Percentiles rank a stretch among this genome's conserved stretches.
Conservation (phyloP, 495 filamentous ascomycete genomes). For the Neurospora tetrasperma region DNA sequence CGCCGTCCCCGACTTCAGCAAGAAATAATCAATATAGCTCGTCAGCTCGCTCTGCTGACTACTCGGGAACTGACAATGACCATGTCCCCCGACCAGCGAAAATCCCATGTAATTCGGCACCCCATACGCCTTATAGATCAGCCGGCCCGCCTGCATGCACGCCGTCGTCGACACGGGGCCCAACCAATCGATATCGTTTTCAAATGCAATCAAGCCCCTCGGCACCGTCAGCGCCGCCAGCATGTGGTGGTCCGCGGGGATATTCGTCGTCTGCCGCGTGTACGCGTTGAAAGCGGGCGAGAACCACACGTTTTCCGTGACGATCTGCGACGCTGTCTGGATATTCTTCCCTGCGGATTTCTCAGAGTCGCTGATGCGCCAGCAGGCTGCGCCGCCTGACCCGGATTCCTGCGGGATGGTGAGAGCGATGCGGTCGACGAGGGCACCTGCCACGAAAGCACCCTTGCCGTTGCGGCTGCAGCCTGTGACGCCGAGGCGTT, state of each 20-base stretch:
- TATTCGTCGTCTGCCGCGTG: constrained; percentile 21
- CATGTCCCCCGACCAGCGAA: constrained; percentile 42
- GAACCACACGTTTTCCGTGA: constrained; percentile 46
- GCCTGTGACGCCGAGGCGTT: constrained; percentile 39
- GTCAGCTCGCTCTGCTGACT: constrained; percentile 38
- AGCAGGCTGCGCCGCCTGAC: constrained; percentile 42
- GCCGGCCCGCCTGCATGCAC: constrained; percentile 44
- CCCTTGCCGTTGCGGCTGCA: constrained; percentile 49
- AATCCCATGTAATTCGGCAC: constrained; percentile 43
- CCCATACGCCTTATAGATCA: constrained; percentile 43
- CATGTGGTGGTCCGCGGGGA: constrained; percentile 44
- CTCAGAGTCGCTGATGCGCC: constrained; percentile 40
- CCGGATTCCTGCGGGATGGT: constrained; percentile 47
- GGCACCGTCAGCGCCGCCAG: constrained; percentile 38
- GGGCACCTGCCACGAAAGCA: constrained; percentile 39
- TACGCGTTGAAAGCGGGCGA: constrained; percentile 32
- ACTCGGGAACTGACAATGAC: constrained; percentile 46
- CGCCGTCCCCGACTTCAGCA: constrained; percentile 17
- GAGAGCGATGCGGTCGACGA: constrained; percentile 42
- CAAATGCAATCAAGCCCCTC: constrained; percentile 37
- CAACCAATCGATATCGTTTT: constrained; percentile 49
- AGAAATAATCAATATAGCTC: constrained; percentile 41
- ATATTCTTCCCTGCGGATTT: constrained; percentile 41
- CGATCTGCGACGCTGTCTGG: constrained; percentile 42
- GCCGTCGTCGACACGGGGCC: constrained; percentile 40